phyloP scores from a whole-genome alignment of 495 filamentous ascomycete species.

The Paragyromitra xinjiangensis region DNA sequence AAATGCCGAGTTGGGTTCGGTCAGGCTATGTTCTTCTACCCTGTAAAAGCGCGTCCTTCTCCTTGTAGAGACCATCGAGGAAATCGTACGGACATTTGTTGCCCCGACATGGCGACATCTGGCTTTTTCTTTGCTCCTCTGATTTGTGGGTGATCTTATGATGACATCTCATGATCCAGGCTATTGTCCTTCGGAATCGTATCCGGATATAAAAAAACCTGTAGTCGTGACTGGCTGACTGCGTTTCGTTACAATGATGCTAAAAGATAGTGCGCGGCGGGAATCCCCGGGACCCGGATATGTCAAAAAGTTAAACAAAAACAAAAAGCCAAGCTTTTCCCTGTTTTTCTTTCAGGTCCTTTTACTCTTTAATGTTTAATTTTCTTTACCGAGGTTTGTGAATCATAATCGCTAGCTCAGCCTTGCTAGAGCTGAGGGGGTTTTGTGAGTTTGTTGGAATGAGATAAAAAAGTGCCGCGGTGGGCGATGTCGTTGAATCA shows the following conservation, averaged over 20 bases:
- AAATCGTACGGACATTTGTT: conserved; percentile 20
- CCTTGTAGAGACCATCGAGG: neutral
- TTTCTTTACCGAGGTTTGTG: neutral
- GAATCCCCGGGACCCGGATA: conserved; percentile 49
- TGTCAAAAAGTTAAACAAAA: conserved; percentile 9
- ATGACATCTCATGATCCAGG: conserved; percentile 44
- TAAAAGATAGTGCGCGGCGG: conserved; percentile 22
- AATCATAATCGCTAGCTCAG: conserved; percentile 3
- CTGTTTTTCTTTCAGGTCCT: conserved; percentile 25
- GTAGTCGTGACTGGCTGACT: conserved; percentile 10
- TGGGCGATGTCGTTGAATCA: conserved; percentile 18
- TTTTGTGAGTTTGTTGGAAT: neutral
- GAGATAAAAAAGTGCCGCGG: conserved; percentile 26
- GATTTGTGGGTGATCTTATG: conserved; percentile 29
- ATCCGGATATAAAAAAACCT: conserved; percentile 19
- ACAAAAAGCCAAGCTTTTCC: conserved; percentile 47
- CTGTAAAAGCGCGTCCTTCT: neutral
- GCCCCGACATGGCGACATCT: neutral
- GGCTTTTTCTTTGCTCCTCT: neutral
- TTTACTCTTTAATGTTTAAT: neutral
- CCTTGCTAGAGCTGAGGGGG: neutral
- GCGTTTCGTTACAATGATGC: conserved; percentile 23
- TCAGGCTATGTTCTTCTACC: neutral
- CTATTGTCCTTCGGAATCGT: neutral
- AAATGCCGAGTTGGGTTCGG: conserved; percentile 13